These are phyloP conservation scores for Cyclotella cryptica DNA, from an alignment of 108 stramenopile species.

Conservation along the genomic window DNA sequence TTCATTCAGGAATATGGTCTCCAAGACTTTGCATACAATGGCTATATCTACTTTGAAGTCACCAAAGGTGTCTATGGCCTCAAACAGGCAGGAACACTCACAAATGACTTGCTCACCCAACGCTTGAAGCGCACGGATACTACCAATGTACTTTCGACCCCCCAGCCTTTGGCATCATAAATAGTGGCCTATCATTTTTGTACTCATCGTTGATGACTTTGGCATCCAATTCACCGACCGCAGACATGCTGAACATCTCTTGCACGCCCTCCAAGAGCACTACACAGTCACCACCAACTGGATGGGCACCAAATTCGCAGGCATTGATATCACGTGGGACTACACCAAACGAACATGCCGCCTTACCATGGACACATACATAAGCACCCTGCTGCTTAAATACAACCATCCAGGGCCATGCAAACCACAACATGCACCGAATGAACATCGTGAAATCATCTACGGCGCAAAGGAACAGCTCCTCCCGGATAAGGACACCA, in stretches of 20 bases:
- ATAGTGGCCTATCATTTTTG: constrained; percentile 15
- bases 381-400: background rate
- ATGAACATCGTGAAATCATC: background rate
- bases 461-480: background rate
- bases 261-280: background rate
- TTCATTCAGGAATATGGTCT: background rate
- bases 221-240: background rate
- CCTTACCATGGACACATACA: background rate
- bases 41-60: background rate
- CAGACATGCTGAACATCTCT: constrained; percentile 10
- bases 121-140: constrained; percentile 37
- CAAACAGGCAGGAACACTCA: constrained; percentile 48
- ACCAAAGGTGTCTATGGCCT: constrained; percentile 56
- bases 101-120: constrained; percentile 30
- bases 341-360: constrained; percentile 5
- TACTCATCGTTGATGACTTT: constrained; percentile 31
- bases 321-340: constrained; percentile 20
- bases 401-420: background rate
- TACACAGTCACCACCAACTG: constrained; percentile 18
- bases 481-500: background rate
- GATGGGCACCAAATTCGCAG: background rate
- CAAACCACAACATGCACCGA: background rate
- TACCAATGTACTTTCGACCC: background rate
- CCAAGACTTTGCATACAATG: too few relatives aligned
- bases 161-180: constrained; percentile 17